Percentiles rank a stretch among this genome's conserved stretches.
phyloP scores from a whole-genome alignment of 2,329 filamentous ascomycete species.

The Lecanicillium sp. region DNA sequence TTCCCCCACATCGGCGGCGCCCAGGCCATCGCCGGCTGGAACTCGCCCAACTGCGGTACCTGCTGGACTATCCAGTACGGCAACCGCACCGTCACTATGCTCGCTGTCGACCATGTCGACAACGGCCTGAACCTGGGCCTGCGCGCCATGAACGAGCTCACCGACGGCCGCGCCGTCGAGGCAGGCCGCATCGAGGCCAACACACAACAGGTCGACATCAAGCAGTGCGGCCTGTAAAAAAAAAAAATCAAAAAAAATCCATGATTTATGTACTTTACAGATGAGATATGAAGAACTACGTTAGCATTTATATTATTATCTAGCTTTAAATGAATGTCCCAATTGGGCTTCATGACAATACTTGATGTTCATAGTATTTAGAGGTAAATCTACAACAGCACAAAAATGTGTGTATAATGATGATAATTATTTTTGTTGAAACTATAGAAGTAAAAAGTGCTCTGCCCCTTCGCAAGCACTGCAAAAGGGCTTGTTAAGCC shows the following conservation, averaged over 20 bases:
- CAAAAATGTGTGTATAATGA: neutral
- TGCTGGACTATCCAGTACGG: slow-evolving; percentile 53
- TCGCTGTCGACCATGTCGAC: slow-evolving; percentile 48
- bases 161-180: slow-evolving; percentile 41
- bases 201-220: slow-evolving; percentile 36
- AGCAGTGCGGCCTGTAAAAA: slow-evolving; percentile 37
- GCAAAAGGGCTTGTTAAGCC: no score
- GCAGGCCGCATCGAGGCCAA: slow-evolving; percentile 49
- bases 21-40: slow-evolving; percentile 48
- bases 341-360: neutral
- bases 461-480: no score
- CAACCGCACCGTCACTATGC: slow-evolving; percentile 45
- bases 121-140: slow-evolving; percentile 52
- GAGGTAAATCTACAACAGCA: neutral
- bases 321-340: neutral
- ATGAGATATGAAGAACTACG: neutral
- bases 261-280: neutral
- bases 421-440: no score
- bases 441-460: no score
- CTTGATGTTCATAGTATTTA: neutral
- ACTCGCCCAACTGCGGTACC: slow-evolving; percentile 50
- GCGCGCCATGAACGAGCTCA: slow-evolving; percentile 49
- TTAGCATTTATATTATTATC: neutral
- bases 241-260: no score
- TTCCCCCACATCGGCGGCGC: slow-evolving; percentile 53